Conservation (phyloP, 306 rosid genomes). For the Fragaria nilgerrensis region DNA sequence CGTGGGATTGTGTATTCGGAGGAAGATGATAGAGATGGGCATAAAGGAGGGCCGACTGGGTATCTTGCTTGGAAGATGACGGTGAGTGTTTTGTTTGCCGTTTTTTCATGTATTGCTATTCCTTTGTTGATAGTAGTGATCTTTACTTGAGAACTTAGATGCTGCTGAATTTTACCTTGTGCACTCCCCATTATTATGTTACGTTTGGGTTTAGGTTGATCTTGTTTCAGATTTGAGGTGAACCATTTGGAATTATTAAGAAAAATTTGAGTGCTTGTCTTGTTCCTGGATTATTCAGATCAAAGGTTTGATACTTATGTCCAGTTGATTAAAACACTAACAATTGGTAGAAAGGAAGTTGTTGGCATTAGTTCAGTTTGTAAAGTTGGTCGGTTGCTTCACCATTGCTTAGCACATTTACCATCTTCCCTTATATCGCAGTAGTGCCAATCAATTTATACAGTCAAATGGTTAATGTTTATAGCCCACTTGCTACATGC, state of each 20-base stretch:
- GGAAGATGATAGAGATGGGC: conserved; percentile 50
- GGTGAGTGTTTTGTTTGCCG: conserved; percentile 46
- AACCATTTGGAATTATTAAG: neutral
- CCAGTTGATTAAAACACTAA: neutral
- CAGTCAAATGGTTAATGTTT: neutral
- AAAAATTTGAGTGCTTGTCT: neutral
- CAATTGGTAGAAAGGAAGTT: neutral
- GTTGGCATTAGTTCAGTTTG: neutral
- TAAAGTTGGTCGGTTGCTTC: neutral
- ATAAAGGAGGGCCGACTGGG: conserved; percentile 90
- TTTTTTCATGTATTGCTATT: neutral
- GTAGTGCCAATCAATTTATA: neutral
- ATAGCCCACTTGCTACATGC: neutral
- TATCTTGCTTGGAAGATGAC: conserved; percentile 99
- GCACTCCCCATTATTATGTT: neutral
- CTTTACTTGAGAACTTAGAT: neutral
- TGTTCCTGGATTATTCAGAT: neutral
- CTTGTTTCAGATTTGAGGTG: conserved; percentile 17
- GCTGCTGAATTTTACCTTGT: neutral
- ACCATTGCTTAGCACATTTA: neutral
- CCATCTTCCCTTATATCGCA: neutral
- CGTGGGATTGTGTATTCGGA: conserved; percentile 51
- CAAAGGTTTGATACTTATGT: neutral
- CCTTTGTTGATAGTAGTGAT: too few relatives aligned
- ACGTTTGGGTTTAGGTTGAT: conserved; percentile 7